These are phyloP conservation scores for Mycena amicta DNA, from an alignment of 768 basidiomycete species.

Conservation along the genomic window DNA sequence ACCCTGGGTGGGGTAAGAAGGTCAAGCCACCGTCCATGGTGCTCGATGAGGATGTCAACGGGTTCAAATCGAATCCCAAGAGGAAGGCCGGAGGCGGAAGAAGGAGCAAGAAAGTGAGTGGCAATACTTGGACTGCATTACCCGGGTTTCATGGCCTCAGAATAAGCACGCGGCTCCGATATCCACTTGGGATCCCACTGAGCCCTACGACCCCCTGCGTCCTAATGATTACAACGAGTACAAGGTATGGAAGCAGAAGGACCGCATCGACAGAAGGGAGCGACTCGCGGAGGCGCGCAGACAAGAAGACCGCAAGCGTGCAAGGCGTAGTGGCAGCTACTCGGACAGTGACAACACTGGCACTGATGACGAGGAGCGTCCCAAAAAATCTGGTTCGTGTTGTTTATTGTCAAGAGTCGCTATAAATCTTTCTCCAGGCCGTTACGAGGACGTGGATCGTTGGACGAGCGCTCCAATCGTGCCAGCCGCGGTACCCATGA, in stretches of 20 bases:
- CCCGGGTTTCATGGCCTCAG: slow-evolving; percentile 33
- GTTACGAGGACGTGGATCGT: slow-evolving; percentile 54
- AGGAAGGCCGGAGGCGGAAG: slow-evolving; percentile 58
- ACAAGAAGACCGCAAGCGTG: slow-evolving; percentile 58
- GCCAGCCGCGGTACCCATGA: slow-evolving; percentile 43
- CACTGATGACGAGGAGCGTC: slow-evolving; percentile 67
- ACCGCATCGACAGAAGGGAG: slow-evolving; percentile 74
- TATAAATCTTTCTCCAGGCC: slow-evolving; percentile 34
- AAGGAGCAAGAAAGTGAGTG: slow-evolving; percentile 61
- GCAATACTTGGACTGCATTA: neutral
- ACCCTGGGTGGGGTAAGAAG: slow-evolving; percentile 82
- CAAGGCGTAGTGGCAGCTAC: slow-evolving; percentile 58
- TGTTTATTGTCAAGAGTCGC: slow-evolving; percentile 8
- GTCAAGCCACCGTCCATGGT: slow-evolving; percentile 91
- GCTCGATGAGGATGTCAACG: slow-evolving; percentile 86
- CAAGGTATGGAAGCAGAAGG: slow-evolving; percentile 77
- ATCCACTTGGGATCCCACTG: slow-evolving; percentile 74
- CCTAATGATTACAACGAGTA: slow-evolving; percentile 91
- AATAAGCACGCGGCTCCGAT: slow-evolving; percentile 60
- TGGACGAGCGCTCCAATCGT: slow-evolving; percentile 60
- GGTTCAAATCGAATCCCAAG: slow-evolving; percentile 67
- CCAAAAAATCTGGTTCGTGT: slow-evolving; percentile 67
- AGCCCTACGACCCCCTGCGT: slow-evolving; percentile 77
- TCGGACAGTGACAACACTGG: slow-evolving; percentile 66
- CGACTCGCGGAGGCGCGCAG: slow-evolving; percentile 63